These are phyloP conservation scores for Candida glucosophila DNA, from an alignment of 1,139 yeast species.

Conservation along the genomic window DNA sequence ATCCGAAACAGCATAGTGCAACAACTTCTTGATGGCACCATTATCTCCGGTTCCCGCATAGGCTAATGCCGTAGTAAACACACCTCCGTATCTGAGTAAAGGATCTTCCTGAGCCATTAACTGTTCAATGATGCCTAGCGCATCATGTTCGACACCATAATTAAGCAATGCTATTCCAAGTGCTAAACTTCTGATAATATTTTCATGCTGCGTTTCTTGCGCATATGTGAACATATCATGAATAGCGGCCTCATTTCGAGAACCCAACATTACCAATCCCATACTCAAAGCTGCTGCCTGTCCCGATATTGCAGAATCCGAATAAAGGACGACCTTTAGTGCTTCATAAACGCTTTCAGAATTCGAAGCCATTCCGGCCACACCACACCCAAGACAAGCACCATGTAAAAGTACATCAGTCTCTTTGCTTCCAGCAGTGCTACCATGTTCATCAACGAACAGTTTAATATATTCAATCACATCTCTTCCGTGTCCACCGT, in stretches of 20 bases:
- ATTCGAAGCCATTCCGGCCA: constrained; percentile 92
- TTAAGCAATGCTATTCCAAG: constrained; percentile 81
- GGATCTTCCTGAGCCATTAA: constrained; percentile 72
- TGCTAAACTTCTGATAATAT: constrained; percentile 85
- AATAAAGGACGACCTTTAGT: constrained; percentile 73
- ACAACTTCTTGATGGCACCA: constrained; percentile 71
- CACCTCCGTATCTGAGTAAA: constrained; percentile 91
- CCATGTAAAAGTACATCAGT: constrained; percentile 90
- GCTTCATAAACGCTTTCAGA: constrained; percentile 72
- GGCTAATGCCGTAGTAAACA: constrained; percentile 87
- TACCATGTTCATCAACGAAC: constrained; percentile 62
- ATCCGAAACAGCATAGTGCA: constrained; percentile 94
- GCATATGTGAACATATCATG: constrained; percentile 87
- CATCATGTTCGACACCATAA: constrained; percentile 79
- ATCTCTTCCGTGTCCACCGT: constrained; percentile 94
- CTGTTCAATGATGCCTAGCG: constrained; percentile 62
- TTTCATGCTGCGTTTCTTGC: constrained; percentile 93
- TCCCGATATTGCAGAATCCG: constrained; percentile 91
- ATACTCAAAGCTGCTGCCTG: constrained; percentile 96
- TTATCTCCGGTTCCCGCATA: constrained; percentile 96
- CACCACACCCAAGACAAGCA: constrained; percentile 92
- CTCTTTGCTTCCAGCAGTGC: constrained; percentile 61
- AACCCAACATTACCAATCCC: constrained; percentile 95
- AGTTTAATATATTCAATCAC: constrained; percentile 72
- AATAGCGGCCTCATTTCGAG: constrained; percentile 68